Evolutionary conservation across 768 basidiomycete species (phyloP).

Genomic region (Suillus discolor): DNA sequence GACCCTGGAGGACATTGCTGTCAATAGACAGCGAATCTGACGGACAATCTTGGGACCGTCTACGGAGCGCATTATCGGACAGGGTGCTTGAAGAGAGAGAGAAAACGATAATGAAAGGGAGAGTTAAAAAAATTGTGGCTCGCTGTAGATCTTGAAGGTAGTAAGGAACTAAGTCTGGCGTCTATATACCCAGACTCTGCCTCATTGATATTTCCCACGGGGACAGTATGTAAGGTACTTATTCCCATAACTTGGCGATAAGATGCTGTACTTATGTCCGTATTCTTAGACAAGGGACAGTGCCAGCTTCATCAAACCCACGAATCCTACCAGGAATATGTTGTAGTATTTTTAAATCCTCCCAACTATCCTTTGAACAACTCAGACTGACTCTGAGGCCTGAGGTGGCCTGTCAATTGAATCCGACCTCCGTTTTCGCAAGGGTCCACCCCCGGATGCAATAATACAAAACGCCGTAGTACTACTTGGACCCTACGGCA

Average conservation of each 20-base stretch:
- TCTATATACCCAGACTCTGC: conserved; percentile 2
- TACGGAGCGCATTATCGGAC: conserved; percentile 18
- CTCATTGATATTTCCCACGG: conserved; percentile 1
- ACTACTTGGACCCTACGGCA: neutral
- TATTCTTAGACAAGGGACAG: neutral
- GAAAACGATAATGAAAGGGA: conserved; percentile 8
- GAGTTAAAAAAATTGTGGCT: neutral
- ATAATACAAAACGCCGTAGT: neutral
- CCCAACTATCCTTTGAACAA: neutral
- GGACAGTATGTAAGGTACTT: neutral
- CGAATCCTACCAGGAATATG: neutral
- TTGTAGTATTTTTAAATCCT: neutral
- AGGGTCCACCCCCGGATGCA: conserved; percentile 2
- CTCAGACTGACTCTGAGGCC: neutral
- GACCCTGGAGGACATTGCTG: conserved; percentile 20
- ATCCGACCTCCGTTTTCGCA: neutral
- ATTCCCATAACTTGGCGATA: neutral
- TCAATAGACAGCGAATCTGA: conserved; percentile 20
- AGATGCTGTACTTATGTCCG: neutral
- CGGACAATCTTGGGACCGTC: conserved; percentile 17
- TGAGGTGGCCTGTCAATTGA: neutral
- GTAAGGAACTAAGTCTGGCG: conserved; percentile 3
- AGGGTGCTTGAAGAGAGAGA: neutral
- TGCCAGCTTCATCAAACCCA: neutral
- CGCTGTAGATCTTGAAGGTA: conserved; percentile 2